phyloP scores from a whole-genome alignment of 2,329 filamentous ascomycete genomes.

The Exophiala lecanii-corni region DNA sequence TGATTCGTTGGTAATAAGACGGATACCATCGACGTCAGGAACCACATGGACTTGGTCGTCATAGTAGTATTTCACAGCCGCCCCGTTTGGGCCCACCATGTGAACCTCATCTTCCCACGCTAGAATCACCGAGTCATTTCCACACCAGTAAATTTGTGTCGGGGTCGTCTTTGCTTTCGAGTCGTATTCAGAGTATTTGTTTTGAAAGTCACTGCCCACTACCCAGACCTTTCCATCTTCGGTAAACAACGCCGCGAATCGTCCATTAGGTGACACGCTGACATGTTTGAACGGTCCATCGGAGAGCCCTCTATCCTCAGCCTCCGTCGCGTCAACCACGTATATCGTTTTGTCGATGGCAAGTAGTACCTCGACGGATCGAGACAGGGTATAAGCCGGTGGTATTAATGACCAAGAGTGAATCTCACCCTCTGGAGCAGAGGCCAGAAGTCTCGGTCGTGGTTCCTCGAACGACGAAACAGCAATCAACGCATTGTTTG shows the following conservation, averaged over 20 bases:
- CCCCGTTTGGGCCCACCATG: slow-evolving; percentile 78
- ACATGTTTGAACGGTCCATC: slow-evolving; percentile 91
- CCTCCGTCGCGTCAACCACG: slow-evolving; percentile 81
- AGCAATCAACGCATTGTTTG: slow-evolving; percentile 79
- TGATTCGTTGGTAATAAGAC: slow-evolving; percentile 84
- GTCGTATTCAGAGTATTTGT: slow-evolving; percentile 84
- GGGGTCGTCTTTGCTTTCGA: slow-evolving; percentile 80
- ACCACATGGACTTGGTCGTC: slow-evolving; percentile 86
- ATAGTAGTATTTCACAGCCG: slow-evolving; percentile 74
- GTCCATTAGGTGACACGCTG: slow-evolving; percentile 83
- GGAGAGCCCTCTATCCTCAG: slow-evolving; percentile 84
- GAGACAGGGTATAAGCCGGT: slow-evolving; percentile 80
- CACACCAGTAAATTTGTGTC: slow-evolving; percentile 91
- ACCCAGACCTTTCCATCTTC: slow-evolving; percentile 82
- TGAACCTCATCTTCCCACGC: slow-evolving; percentile 98
- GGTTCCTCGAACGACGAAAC: slow-evolving; percentile 91
- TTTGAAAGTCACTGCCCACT: slow-evolving; percentile 92
- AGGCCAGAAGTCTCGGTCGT: slow-evolving; percentile 74
- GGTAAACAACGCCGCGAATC: slow-evolving; percentile 82
- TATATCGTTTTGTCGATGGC: slow-evolving; percentile 81
- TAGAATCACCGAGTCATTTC: slow-evolving; percentile 85
- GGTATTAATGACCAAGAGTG: slow-evolving; percentile 87
- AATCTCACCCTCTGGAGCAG: slow-evolving; percentile 71
- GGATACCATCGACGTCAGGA: slow-evolving; percentile 82
- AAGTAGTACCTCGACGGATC: slow-evolving; percentile 86